Base-by-base conservation (phyloP, 371 early-diverging fungal genomes). In the Mortierella sp. region DNA sequence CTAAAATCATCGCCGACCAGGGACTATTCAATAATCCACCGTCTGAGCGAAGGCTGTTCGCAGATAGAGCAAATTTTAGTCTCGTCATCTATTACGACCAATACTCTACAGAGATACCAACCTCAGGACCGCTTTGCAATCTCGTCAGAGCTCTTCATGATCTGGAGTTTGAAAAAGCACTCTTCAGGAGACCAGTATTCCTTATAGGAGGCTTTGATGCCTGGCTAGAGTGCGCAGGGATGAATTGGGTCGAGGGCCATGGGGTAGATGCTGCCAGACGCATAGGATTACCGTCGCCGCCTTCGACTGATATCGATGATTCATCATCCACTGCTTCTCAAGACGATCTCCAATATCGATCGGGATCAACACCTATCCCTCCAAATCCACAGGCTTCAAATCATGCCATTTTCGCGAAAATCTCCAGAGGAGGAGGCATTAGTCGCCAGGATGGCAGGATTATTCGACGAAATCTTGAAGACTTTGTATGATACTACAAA, bases 141-240 rank as follows among this genome's bases (percentile, higher is more conserved):
- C 69, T 86, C 5, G 68, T 72, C 45, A 55, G 75, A 30, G 91
- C 92, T 0, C 85, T 97, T 32, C 91, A 88, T 63, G 88, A 91
- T 37, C 71, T 83, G 40, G 94, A 93, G 63, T 90, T 86, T 57
- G 72, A 78, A 32, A 88, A 87, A 35, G 77, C 70, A 5, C 83
- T 90, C 28, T 73, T 77, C 40, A 72, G 86, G 18, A 72, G 77
- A 61, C 95, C 95, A 0, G 84, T 93, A 66, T 72, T 96, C 40
- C 76, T 97, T n/a, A 72, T 85, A 12, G 97, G 96, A 28, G 96
- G 96, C 0, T 94, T 94, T 83, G 76, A 86, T 54, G 94, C 88
- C 1, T 96, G 96, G 97, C 71, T 73, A 40, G 73, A 79, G 5
- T 76, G 78, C 4, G 75, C 87, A 45, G 87, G 88, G 1, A 83